These are phyloP conservation scores for Lyophyllum shimeji DNA, from an alignment of 768 basidiomycete species.

Conservation along the genomic window DNA sequence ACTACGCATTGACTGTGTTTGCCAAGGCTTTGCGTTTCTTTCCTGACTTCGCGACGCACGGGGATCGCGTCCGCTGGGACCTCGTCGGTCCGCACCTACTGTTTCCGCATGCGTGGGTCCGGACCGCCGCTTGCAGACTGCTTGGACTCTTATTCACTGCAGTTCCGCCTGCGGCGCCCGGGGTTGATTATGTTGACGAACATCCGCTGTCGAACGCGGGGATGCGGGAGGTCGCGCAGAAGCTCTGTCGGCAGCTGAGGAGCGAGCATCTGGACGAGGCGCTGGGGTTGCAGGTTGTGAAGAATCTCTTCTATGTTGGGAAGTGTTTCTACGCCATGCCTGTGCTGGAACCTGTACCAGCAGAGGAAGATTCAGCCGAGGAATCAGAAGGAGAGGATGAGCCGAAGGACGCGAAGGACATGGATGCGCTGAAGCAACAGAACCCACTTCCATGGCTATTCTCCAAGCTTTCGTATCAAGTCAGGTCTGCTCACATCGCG, in stretches of 20 bases:
- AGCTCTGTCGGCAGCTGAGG: conserved; percentile 75
- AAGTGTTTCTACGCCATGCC: conserved; percentile 69
- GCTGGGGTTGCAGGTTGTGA: conserved; percentile 82
- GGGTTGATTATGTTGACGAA: conserved; percentile 24
- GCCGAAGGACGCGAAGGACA: conserved; percentile 26
- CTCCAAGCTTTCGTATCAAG: conserved; percentile 89
- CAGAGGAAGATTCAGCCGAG: conserved; percentile 24
- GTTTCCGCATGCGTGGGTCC: conserved; percentile 95
- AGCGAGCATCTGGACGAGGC: conserved; percentile 74
- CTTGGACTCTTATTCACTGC: conserved; percentile 69
- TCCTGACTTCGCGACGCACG: conserved; percentile 45
- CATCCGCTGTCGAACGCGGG: conserved; percentile 52
- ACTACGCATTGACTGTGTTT: conserved; percentile 72
- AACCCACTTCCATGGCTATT: conserved; percentile 90
- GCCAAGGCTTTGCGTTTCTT: conserved; percentile 61
- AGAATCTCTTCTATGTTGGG: conserved; percentile 91
- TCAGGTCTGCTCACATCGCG: conserved; percentile 71
- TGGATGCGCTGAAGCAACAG: conserved; percentile 27
- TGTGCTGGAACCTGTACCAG: conserved; percentile 10
- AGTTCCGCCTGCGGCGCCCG: conserved; percentile 41
- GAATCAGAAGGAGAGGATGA: conserved; percentile 29
- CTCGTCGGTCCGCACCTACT: conserved; percentile 64
- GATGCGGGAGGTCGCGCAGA: conserved; percentile 72
- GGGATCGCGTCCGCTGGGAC: conserved; percentile 59
- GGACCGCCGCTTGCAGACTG: conserved; percentile 74